Base-by-base conservation (phyloP, 140 eudicot species). In the Bidens hawaiensis region DNA sequence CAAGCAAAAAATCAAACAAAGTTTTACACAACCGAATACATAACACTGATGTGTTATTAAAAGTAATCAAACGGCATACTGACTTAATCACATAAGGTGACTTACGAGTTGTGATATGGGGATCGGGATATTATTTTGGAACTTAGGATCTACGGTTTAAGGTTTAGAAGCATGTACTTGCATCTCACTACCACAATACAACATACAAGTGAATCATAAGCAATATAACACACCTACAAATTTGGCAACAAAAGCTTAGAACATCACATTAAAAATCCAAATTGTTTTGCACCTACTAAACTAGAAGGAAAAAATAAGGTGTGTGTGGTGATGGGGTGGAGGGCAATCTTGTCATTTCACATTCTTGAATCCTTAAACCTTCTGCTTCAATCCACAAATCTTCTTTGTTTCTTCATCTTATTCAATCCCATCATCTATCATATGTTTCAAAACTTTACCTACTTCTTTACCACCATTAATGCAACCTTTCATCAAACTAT, bases 381-480 rank as follows among this genome's bases (percentile, higher is more conserved):
- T 69, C 59, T 52, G 63, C 71, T 60, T 24, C 79, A 62, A 30
- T 52, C 48, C 70, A 51, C 74, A 65, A 65, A 88, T 79, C 74
- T 56, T 69, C 62, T 71, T 62, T 28, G 81, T 83, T 75, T 83
- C 89, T 51, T 62, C 81, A 63, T 85, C 84, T 65, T 67, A 76
- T 36, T 67, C 68, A 31, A 81, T 67, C 9, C 73, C 69, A 78
- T 81, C 89, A 33, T 73, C 80, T 70, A 77, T 75, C 95, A 86
- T 85, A 23, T 56, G 64, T 13, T 74, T 64, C 41, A 81, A 33
- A 19, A 85, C 55, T 21, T 54, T 67, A 5, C 71, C 68, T 28
- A 69, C 82, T 17, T 83, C 82, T 67, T 81, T 81, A 38, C 79
- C 87, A 57, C 72, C 61, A 67, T 71, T 61, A 9, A 82, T 51